Conservation (phyloP, 495 filamentous ascomycete species). For the Aspergillus ostianus region DNA sequence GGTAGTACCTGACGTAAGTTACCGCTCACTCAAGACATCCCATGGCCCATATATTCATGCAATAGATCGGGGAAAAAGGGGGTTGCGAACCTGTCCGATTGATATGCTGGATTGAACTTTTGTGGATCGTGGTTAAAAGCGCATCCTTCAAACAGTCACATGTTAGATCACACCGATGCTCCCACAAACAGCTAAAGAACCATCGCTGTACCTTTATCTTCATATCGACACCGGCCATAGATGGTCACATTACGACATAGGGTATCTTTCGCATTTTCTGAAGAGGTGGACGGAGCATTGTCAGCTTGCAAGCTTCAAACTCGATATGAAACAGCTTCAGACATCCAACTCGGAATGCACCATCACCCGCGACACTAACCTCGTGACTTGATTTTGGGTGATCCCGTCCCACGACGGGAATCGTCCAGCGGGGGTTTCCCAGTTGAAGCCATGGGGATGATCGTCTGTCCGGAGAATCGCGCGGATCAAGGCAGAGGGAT, state of each 20-base stretch:
- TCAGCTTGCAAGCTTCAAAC: slow-evolving; percentile 1
- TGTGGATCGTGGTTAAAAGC: slow-evolving; percentile 84
- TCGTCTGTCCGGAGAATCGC: slow-evolving; percentile 32
- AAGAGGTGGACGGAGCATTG: slow-evolving; percentile 8
- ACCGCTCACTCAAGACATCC: slow-evolving; percentile 1
- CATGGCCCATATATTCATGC: background rate
- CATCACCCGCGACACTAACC: slow-evolving; percentile 42
- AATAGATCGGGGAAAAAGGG: background rate
- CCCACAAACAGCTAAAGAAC: slow-evolving; percentile 5
- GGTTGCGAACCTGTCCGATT: slow-evolving; percentile 56
- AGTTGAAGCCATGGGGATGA: slow-evolving; percentile 40
- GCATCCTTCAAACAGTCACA: slow-evolving; percentile 56
- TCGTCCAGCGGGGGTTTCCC: slow-evolving; percentile 45
- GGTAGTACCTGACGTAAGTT: slow-evolving; percentile 15
- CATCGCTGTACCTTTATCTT: slow-evolving; percentile 64
- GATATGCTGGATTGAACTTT: slow-evolving; percentile 51
- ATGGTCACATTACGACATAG: slow-evolving; percentile 92
- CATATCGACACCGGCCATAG: slow-evolving; percentile 89
- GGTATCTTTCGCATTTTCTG: slow-evolving; percentile 77
- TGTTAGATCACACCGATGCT: background rate
- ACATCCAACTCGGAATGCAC: slow-evolving; percentile 2
- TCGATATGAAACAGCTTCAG: background rate
- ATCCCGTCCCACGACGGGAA: slow-evolving; percentile 48
- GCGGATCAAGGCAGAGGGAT: slow-evolving; percentile 38
- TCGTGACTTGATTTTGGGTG: slow-evolving; percentile 63